Evolutionary conservation across 2,329 filamentous ascomycete species (phyloP), one percentile per base, ranked within the genome.

Genomic region (Botrytis medusae): DNA sequence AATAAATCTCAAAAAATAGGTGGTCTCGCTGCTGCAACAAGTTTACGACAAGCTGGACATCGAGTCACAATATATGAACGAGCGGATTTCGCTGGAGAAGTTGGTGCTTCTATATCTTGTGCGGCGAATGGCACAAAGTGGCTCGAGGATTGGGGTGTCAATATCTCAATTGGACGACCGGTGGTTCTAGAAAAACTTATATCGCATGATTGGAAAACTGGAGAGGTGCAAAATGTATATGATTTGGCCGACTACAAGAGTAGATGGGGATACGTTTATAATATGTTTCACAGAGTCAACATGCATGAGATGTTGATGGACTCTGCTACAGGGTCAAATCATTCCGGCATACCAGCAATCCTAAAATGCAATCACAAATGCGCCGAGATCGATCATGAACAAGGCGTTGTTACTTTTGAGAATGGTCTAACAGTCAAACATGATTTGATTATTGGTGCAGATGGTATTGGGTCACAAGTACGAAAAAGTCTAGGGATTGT

Each of bases 101-200:
- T 91, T 0, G 91, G 91, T 20, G 89, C 89, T 0, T 91, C 90
- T 0, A 86, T 92, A 0, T 90, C 87, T 0, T 92, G 90, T 77
- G 91, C 91, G 1, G 90, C 91, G 16, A 93, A 93, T 77, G 91
- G 90, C 12, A 91, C 90, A 1, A 85, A 89, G 64, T 93, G 90
- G 90, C 83, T 93, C 12, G 87, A 91, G 74, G 89, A 91, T 79
- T 93, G 91, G 91, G 84, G 83, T 0, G 89, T 92, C 1, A 88
- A 92, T 77, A 84, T 92, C 1, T 82, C 83, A 22, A 89, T 88
- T 77, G 91, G 90, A 14, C 87, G 91, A 73, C 90, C 90, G 0
- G 90, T 93, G 2, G 83, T 92, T 1, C 82, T 93, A 67, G 85
- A 85, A 81, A 89, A 89, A 78, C 85, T 93, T 70, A 92, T 93